These are phyloP conservation scores for Thecaphora thlaspeos DNA, from an alignment of 1,284 basidiomycete species.

Conservation along the genomic window DNA sequence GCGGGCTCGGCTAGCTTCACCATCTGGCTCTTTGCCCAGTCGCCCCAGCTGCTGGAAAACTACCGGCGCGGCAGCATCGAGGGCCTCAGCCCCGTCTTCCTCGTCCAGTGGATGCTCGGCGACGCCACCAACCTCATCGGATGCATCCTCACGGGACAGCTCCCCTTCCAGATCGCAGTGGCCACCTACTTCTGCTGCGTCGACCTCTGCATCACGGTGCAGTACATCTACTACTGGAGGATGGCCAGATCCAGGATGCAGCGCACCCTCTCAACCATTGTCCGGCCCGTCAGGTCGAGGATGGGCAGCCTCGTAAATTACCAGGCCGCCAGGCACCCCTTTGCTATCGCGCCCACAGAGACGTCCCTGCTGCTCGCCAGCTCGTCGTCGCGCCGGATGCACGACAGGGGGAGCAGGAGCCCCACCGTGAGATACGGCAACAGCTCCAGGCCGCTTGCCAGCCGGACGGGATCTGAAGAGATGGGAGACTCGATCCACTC, in stretches of 20 bases:
- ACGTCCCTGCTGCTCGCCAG: slow-evolving; percentile 22
- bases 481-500: background rate
- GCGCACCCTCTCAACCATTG: background rate
- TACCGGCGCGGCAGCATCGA: slow-evolving; percentile 45
- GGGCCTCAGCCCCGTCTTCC: slow-evolving; percentile 51
- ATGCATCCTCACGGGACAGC: slow-evolving; percentile 48
- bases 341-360: slow-evolving; percentile 6
- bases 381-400: slow-evolving; percentile 7
- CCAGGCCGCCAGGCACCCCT: slow-evolving; percentile 22
- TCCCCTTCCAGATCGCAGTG: slow-evolving; percentile 52
- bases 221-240: slow-evolving; percentile 39
- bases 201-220: slow-evolving; percentile 39
- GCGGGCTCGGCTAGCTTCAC: slow-evolving; percentile 43
- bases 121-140: slow-evolving; percentile 55
- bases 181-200: slow-evolving; percentile 51
- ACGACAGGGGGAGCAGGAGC: slow-evolving; percentile 5
- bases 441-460: slow-evolving; percentile 4
- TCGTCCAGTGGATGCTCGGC: slow-evolving; percentile 56
- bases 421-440: background rate
- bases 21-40: slow-evolving; percentile 56
- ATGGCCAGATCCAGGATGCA: slow-evolving; percentile 2
- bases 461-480: slow-evolving; percentile 9
- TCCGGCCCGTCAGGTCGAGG: background rate
- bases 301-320: background rate
- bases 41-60: slow-evolving; percentile 54